Evolutionary conservation across 2,329 filamentous ascomycete genomes (phyloP).

Genomic region (Emmonsiellopsis sp.): DNA sequence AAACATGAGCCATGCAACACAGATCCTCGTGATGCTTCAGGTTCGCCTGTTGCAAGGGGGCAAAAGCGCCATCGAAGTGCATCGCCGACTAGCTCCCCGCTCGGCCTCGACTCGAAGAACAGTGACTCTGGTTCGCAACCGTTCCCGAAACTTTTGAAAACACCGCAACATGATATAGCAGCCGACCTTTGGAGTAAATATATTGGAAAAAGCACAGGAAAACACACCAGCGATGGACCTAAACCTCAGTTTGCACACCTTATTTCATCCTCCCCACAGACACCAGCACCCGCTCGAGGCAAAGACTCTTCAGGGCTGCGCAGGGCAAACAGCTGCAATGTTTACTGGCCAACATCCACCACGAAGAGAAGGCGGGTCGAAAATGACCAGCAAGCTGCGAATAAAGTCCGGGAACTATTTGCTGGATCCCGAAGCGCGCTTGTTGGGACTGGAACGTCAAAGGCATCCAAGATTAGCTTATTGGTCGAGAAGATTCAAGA

Average conservation of each 20-base stretch:
- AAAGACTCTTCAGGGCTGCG: constrained; percentile 44
- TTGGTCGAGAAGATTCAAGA: constrained; percentile 59
- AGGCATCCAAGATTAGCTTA: constrained; percentile 42
- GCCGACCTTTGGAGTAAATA: constrained; percentile 71
- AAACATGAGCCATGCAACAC: constrained; percentile 39
- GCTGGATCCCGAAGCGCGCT: constrained; percentile 29
- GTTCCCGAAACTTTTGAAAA: constrained; percentile 51
- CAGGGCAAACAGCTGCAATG: constrained; percentile 59
- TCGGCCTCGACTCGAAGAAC: constrained; percentile 31
- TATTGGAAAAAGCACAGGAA: constrained; percentile 43
- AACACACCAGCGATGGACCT: constrained; percentile 37
- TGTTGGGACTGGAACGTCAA: constrained; percentile 27
- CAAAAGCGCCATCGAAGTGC: constrained; percentile 66
- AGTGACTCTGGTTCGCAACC: constrained; percentile 49
- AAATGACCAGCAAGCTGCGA: constrained; percentile 28
- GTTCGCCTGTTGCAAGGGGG: constrained; percentile 36
- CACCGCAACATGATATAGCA: constrained; percentile 62
- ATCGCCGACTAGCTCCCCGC: constrained; percentile 62
- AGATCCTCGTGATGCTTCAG: constrained; percentile 37
- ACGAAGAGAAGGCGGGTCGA: constrained; percentile 56
- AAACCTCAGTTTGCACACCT: constrained; percentile 56
- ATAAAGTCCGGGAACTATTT: constrained; percentile 39
- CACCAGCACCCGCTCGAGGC: constrained; percentile 41
- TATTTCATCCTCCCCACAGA: constrained; percentile 63
- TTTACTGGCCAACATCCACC: constrained; percentile 55